Conservation (phyloP, 257 asterid genomes). For the Forsythia suspensa region DNA sequence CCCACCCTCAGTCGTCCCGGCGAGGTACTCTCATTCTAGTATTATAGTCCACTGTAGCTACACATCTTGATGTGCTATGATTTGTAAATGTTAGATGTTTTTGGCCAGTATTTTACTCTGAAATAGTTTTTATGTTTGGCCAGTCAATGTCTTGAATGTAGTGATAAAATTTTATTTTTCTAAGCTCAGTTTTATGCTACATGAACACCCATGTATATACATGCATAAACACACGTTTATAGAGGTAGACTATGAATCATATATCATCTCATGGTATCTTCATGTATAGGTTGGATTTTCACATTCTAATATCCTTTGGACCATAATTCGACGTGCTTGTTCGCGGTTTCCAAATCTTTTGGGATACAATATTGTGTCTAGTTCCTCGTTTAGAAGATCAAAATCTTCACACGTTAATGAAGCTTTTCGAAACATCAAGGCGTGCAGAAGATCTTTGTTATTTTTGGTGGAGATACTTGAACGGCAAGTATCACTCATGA, state of each 20-base stretch:
- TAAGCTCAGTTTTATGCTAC: neutral
- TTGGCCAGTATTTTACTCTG: neutral
- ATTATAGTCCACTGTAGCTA: neutral
- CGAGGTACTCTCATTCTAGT: neutral
- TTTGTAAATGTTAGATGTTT: neutral
- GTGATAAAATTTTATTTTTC: neutral
- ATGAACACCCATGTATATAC: neutral
- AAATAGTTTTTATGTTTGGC: neutral
- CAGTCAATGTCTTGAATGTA: neutral
- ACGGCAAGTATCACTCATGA: conserved; percentile 92
- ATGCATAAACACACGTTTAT: neutral
- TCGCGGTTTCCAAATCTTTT: conserved; percentile 66
- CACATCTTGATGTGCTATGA: neutral
- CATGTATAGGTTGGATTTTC: conserved; percentile 82
- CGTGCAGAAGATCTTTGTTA: conserved; percentile 58
- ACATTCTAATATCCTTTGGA: conserved; percentile 79
- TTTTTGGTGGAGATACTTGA: conserved; percentile 91
- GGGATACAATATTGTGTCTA: conserved; percentile 43
- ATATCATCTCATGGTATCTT: conserved; percentile 10
- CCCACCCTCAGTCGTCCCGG: neutral
- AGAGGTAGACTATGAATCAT: neutral
- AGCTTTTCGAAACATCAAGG: conserved; percentile 27
- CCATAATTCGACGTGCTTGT: conserved; percentile 80
- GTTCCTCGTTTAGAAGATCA: conserved; percentile 34
- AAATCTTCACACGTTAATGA: conserved; percentile 37